Base-by-base conservation (phyloP, 2,329 filamentous ascomycete species). In the Colletotrichum melonis region DNA sequence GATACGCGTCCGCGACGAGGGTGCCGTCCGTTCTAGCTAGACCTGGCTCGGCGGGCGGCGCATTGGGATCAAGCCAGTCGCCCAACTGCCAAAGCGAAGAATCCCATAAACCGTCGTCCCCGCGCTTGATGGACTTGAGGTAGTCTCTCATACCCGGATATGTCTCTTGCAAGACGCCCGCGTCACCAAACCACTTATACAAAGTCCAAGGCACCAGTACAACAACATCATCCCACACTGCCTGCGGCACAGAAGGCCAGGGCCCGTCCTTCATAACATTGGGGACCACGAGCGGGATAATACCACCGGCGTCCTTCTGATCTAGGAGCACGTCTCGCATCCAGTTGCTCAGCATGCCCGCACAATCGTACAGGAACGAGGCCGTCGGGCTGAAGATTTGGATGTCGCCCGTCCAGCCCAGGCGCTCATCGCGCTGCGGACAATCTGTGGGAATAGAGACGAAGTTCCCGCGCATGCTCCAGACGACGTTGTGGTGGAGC, bases 401-500 rank as follows among this genome's bases (percentile, higher is more conserved):
- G 22, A 84, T 80, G 74, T 89, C 86, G 16, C 89, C 86, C 0
- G 85, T 88, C 89, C 88, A 88, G 30, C 86, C 86, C 5, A 90
- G 78, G 0, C 88, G 82, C 78, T 90, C 88, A 71, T 90, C 88
- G 0, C 87, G 82, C 75, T 90, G 87, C 0, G 88, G 88, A 75
- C 88, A 90, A 74, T 92, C 90, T 0, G 89, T 91, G 0, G 89
- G 89, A 0, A 91, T 78, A 0, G 84, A 85, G 5, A 91, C 75
- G 75, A 91, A 91, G 75, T 91, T 92, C 0, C 88, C 88, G 22
- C 85, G 84, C 86, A 90, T 89, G 8, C 84, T 85, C 89, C 89
- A 91, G 30, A 81, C 76, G 0, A 88, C 83, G 67, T 92, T 92
- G 1, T 83, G 66, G 73, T 91, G 86, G 2, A 92, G 83, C 49